Evolutionary conservation across 768 basidiomycete genomes (phyloP), one percentile per base, ranked within the genome.

Genomic region (Amyloporia xantha): DNA sequence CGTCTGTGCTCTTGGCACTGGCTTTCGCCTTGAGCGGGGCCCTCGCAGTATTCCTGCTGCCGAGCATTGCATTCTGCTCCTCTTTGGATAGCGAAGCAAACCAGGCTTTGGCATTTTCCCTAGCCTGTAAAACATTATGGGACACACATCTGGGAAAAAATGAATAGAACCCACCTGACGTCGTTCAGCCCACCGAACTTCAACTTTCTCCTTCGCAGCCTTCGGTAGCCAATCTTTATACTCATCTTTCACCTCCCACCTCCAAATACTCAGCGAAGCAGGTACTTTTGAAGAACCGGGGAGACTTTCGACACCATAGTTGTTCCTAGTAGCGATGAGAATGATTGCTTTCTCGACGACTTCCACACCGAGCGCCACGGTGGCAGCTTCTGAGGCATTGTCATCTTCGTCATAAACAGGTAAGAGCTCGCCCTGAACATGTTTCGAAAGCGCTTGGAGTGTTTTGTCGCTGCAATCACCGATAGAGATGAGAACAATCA

Each of bases 201-300:
- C 78, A 0, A 76, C 79, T 59, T 77, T 87, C 53, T 84, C 81
- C 53, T 71, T 69, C 11, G 74, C 73, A 59, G 76, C 79, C 60
- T 78, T 82, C 0, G 87, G 86, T 26, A 92, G 62, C 77, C 83
- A 84, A 48, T 77, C 72, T 50, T 69, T 68, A 53, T 75, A 71
- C 17, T 72, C 56, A 2, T 78, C 73, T 57, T 78, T 79, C 10
- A 87, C 82, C 62, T 95, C 92, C 92, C 91, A 95, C 44, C 87
- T 72, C 90, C 89, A 94, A 19, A 86, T 69, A 53, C 77, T 82
- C 27, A 88, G 66, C n/a, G 77, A 68, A 5, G 82, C 78, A 12
- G 84, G 82, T 19, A 71, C 59, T 60, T 76, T 86, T 45, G 69
- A 68, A 28, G 76, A 77, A 9, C 66, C 59, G 15, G 67, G 59